These are phyloP conservation scores for Calonectria ilicicola DNA, from an alignment of 2,329 filamentous ascomycete species.

Conservation along the genomic window DNA sequence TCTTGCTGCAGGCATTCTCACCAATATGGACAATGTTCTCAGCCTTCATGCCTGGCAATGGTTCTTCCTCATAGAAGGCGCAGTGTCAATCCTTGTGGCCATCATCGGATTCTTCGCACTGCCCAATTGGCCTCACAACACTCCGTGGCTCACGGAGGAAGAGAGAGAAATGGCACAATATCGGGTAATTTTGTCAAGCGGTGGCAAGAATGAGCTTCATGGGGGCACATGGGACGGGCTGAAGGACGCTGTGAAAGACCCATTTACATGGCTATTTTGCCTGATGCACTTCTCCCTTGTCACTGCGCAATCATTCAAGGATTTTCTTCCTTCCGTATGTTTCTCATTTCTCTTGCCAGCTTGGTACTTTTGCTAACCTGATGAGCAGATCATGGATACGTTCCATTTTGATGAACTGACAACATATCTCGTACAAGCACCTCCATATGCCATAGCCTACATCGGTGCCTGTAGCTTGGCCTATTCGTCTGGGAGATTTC, in stretches of 20 bases:
- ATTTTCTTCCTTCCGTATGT: neutral
- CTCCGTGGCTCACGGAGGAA: neutral
- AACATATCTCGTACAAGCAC: neutral
- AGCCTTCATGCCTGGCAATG: neutral
- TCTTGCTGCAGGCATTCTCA: neutral
- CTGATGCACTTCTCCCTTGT: neutral
- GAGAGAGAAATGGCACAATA: neutral
- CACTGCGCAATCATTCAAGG: neutral
- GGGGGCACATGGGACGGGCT: neutral
- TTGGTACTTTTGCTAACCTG: neutral
- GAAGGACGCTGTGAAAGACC: neutral
- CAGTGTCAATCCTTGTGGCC: neutral
- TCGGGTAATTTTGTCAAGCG: neutral
- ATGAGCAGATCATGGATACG: neutral
- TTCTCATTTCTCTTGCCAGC: neutral
- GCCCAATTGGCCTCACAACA: neutral
- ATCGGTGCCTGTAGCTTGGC: neutral
- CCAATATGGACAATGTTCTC: neutral
- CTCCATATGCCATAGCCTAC: neutral
- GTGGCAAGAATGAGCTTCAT: neutral
- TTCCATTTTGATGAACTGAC: neutral
- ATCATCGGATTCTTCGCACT: neutral
- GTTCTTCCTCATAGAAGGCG: neutral
- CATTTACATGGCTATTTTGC: neutral
- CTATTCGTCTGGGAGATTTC: neutral